Conservation (phyloP, 768 basidiomycete genomes). For the Holtermanniella nyarrowii region DNA sequence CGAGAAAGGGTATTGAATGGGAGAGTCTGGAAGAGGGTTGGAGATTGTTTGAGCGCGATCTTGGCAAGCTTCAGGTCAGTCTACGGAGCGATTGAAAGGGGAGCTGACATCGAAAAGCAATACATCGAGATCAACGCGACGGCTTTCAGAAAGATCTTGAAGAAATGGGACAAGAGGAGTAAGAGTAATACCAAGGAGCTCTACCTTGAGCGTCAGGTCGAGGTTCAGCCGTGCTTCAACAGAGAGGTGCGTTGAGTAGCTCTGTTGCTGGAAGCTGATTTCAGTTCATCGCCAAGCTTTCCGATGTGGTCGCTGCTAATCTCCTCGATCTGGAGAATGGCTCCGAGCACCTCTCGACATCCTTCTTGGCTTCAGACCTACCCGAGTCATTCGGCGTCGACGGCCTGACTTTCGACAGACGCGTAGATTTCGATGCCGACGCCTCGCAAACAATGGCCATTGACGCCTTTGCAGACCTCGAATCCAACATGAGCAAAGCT, state of each 20-base stretch:
- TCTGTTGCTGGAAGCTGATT: neutral
- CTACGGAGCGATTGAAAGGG: neutral
- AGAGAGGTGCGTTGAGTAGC: conserved; percentile 54
- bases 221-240: conserved; percentile 97
- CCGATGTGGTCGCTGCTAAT: conserved; percentile 74
- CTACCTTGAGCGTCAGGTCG: conserved; percentile 89
- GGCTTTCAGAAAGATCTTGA: conserved; percentile 92
- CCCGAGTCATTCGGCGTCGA: conserved; percentile 32
- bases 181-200: conserved; percentile 93
- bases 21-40: conserved; percentile 94
- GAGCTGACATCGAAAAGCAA: conserved; percentile 50
- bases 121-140: conserved; percentile 96
- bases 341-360: conserved; percentile 44
- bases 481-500: conserved; percentile 72
- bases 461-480: conserved; percentile 76
- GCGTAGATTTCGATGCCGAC: conserved; percentile 36
- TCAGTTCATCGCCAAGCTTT: conserved; percentile 86
- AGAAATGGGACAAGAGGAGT: conserved; percentile 97
- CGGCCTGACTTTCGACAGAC: conserved; percentile 29
- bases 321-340: conserved; percentile 61
- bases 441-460: conserved; percentile 40
- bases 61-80: conserved; percentile 82
- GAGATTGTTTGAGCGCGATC: conserved; percentile 80
- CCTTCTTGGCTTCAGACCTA: conserved; percentile 31
- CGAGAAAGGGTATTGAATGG: conserved; percentile 67